phyloP scores from a whole-genome alignment of 2,329 filamentous ascomycete genomes.

The Aureobasidium sp. region DNA sequence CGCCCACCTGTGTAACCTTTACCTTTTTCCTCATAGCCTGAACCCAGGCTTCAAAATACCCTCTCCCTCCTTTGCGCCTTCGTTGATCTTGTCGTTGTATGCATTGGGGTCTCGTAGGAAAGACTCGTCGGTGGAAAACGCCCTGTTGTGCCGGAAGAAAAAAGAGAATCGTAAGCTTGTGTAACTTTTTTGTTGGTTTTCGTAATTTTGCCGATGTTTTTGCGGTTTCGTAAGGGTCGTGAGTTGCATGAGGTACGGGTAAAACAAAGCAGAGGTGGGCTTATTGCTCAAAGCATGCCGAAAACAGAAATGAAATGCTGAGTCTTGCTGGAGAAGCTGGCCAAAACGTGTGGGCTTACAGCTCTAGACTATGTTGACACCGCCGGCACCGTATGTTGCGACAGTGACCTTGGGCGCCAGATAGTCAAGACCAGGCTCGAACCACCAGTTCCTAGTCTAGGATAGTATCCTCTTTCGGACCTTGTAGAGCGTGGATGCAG shows the following conservation, averaged over 20 bases:
- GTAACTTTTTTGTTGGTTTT: background rate
- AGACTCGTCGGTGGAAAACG: slow-evolving; percentile 50
- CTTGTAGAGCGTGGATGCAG: background rate
- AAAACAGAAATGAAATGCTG: background rate
- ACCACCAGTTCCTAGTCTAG: slow-evolving; percentile 5
- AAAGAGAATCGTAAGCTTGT: slow-evolving; percentile 11
- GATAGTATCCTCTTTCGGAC: slow-evolving; percentile 11
- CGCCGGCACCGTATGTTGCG: background rate
- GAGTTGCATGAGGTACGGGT: background rate
- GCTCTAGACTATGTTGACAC: background rate
- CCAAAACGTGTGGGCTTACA: slow-evolving; percentile 2
- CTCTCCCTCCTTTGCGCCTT: slow-evolving; percentile 11
- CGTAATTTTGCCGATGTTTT: slow-evolving; percentile 10
- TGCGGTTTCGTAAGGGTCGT: background rate
- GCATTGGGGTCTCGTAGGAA: slow-evolving; percentile 37
- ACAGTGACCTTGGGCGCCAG: background rate
- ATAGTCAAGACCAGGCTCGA: slow-evolving; percentile 6
- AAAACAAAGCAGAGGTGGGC: background rate
- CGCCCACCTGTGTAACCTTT: background rate
- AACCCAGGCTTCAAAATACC: slow-evolving; percentile 8
- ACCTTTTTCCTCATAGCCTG: background rate
- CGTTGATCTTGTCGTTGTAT: slow-evolving; percentile 25
- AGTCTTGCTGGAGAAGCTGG: background rate
- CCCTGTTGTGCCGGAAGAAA: slow-evolving; percentile 26
- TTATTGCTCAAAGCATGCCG: slow-evolving; percentile 7